Evolutionary conservation across 2,329 filamentous ascomycete species (phyloP), one percentile per base, ranked within the genome.

Genomic region (Microsporum ferrugineum): DNA sequence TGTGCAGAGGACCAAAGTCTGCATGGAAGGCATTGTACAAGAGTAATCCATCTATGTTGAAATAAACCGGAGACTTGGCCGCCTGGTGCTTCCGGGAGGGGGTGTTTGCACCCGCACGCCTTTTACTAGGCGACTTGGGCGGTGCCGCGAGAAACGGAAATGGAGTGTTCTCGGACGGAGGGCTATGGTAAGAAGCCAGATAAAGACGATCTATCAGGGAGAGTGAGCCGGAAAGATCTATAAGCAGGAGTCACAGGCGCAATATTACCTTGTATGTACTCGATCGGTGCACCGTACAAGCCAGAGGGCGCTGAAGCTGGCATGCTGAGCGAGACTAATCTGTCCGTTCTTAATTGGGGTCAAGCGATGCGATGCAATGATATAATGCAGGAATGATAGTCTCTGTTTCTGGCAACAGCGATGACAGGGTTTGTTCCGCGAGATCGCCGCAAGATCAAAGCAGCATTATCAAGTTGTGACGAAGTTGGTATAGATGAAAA

Each of bases 11-110:
- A 69, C 94, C 94, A 74, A 99, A 99, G 77, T 99, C 94, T 70
- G 95, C 91, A 77, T 97, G 91, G 76, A 99, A 99, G 36, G 92
- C 91, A 75, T 99, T 99, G 81, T 99, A 99, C 55, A 96, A 82
- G 51, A 99, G 85, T 45, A 81, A 87, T 71, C 95, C 89, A 72
- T 99, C 94, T 67, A 97, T 86, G 58, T 90, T 92, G 76, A 99
- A 99, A 78, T 97, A 99, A 72, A 89, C 91, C 0, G 94, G 94
- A 4, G 38, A 7, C 8, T 55, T 55, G 34, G 34, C 12, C 60
- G 86, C 77, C 58, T 77, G 74, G 51, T 73, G 78, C 66, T 82
- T 84, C 27, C 38, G 59, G 59, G 80, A 76, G n/a, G 79, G 75
- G 62, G 76, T 73, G 31, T 76, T 71, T n/a, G 75, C 71, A 58